Evolutionary conservation across 1,284 basidiomycete species (phyloP), one percentile per base, ranked within the genome.

Genomic region (Tilletia setariae): DNA sequence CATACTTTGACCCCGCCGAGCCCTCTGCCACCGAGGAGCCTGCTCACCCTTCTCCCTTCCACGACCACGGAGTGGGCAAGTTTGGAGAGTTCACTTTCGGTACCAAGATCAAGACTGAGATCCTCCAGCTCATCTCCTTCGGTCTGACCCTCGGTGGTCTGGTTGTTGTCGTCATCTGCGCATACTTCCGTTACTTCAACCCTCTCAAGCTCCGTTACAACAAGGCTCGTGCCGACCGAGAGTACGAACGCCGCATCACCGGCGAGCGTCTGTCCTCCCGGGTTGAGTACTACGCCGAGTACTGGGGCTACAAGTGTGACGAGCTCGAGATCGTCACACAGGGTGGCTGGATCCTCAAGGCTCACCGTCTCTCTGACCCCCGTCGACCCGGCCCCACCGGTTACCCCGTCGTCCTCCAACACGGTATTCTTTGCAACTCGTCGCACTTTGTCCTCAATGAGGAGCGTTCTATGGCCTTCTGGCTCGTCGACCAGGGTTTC

Each of bases 221-320:
- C 9, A 74, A 72, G 47, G 72, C 77, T 13, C 72, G 73, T 35
- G 68, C 76, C 28, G 80, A 82, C 67, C 75, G 75, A 28, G 80
- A 82, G 67, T 82, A 79, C 69, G 80, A 82, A 68, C 72, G 76
- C 19, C 74, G 80, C 49, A 77, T 82, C 73, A 82, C 80, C 7
- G 80, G 80, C 32, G 80, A 82, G 65, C 73, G 80, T 16, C 72
- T 76, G 43, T 76, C 74, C 19, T 78, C 74, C 47, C 68, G 79
- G 42, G 73, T 77, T 25, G 73, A 75, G 49, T 82, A 82, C 72
- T 82, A 82, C 51, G 76, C 79, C 62, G 77, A 80, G 65, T 84
- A 75, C 74, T 84, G 78, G 75, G 83, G 83, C 9, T 83, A 83
- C 74, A 69, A 77, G 35, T 84, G 83, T 67, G 81, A 82, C 67